A percentile compares a stretch with the other conserved stretches of the same genome.
These are phyloP conservation scores for Rhynchospora tenuis DNA, from an alignment of 176 grass and related monocot genomes.

Conservation along the genomic window DNA sequence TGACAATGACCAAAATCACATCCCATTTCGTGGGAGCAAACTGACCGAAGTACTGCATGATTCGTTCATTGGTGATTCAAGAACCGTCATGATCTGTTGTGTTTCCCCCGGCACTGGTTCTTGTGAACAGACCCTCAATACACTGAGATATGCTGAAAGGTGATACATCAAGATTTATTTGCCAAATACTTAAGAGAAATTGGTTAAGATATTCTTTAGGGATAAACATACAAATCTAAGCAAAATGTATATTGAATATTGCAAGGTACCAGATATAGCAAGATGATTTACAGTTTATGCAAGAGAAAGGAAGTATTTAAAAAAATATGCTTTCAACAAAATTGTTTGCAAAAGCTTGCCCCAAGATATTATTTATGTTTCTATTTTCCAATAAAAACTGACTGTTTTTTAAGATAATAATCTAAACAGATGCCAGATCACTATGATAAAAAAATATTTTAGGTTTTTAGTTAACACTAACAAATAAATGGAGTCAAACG, in stretches of 20 bases:
- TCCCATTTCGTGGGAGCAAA: constrained; percentile 83
- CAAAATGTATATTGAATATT: not conserved
- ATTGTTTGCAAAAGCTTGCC: not conserved
- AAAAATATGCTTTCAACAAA: not conserved
- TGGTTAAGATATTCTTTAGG: not conserved
- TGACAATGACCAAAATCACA: constrained; percentile 80
- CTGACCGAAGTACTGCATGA: constrained; percentile 77
- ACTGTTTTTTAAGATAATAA: not conserved
- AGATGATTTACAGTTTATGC: not conserved
- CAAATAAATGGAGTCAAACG: not conserved
- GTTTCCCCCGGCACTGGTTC: constrained; percentile 64
- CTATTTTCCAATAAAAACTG: not conserved
- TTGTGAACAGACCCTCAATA: constrained; percentile 70
- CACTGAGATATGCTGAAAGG: constrained; percentile 60
- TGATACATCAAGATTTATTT: not conserved
- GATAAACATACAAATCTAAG: not conserved
- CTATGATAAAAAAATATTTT: not conserved
- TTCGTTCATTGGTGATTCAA: constrained; percentile 69
- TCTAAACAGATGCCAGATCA: not conserved
- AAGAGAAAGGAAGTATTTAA: not conserved
- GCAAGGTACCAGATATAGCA: not conserved
- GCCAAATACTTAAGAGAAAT: not conserved
- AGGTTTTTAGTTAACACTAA: not conserved
- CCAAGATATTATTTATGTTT: not conserved
- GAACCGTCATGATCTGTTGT: constrained; percentile 78